These are phyloP conservation scores for Trichoderma simmonsii DNA, from an alignment of 2,329 filamentous ascomycete genomes.

Conservation along the genomic window DNA sequence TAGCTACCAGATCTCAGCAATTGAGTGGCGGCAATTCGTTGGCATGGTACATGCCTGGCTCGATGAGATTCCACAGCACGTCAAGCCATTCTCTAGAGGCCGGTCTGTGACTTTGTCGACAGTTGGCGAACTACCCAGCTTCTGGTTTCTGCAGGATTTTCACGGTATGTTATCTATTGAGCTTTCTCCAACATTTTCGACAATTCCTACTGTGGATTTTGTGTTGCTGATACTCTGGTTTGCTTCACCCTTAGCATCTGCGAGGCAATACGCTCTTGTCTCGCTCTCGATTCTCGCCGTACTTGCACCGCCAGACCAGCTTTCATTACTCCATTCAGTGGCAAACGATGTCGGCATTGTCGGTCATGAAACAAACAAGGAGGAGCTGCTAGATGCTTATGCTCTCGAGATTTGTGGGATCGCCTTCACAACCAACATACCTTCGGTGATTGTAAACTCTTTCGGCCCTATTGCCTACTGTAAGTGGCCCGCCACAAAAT, in stretches of 20 bases:
- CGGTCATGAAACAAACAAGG: constrained; percentile 14
- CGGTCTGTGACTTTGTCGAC: neutral
- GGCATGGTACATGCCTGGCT: constrained; percentile 32
- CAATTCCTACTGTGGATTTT: neutral
- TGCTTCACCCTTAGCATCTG: constrained; percentile 40
- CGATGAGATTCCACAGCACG: constrained; percentile 29
- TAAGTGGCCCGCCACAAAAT: constrained; percentile 26
- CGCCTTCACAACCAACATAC: constrained; percentile 42
- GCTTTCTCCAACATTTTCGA: neutral
- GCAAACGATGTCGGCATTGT: neutral
- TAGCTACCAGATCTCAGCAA: neutral
- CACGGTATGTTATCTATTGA: constrained; percentile 36
- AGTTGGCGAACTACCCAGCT: constrained; percentile 31
- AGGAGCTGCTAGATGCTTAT: constrained; percentile 32
- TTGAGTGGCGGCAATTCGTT: constrained; percentile 26
- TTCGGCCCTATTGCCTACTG: constrained; percentile 49
- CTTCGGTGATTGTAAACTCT: constrained; percentile 44
- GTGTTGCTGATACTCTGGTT: neutral
- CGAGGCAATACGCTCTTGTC: constrained; percentile 43
- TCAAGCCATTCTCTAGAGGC: constrained; percentile 31
- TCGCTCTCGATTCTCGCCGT: constrained; percentile 32
- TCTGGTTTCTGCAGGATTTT: constrained; percentile 41
- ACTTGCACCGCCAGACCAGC: constrained; percentile 15
- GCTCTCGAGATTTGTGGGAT: constrained; percentile 42
- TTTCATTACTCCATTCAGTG: constrained; percentile 11